phyloP scores from a whole-genome alignment of 257 asterid genomes.

The Solanum tacnaense region DNA sequence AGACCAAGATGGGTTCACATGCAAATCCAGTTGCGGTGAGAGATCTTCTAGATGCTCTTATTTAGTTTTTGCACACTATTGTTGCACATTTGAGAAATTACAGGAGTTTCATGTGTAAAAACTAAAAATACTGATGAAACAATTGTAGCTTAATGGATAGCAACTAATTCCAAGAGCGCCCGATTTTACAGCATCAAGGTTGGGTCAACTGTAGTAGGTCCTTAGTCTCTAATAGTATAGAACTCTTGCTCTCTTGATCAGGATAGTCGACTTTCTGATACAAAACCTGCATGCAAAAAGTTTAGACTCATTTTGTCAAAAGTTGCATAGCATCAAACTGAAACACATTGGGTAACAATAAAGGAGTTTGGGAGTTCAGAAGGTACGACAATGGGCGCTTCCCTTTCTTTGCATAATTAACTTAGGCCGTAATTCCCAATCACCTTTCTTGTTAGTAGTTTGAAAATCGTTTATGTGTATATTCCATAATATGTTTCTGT shows the following conservation, averaged over 20 bases:
- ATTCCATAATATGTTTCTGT: background rate
- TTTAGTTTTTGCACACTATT: background rate
- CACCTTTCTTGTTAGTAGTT: background rate
- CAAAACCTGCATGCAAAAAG: background rate
- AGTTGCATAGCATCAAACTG: background rate
- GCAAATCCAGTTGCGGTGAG: slow-evolving; percentile 61
- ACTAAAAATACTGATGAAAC: background rate
- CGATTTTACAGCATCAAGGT: background rate
- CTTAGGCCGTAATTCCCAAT: background rate
- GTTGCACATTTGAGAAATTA: background rate
- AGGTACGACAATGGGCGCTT: background rate
- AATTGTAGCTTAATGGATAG: background rate
- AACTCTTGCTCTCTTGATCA: background rate
- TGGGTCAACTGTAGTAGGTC: background rate
- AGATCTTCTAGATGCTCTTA: background rate
- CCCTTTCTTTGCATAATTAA: background rate
- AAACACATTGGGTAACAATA: background rate
- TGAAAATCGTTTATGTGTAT: background rate
- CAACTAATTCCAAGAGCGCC: background rate
- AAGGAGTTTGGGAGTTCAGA: background rate
- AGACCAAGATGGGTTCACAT: slow-evolving; percentile 77
- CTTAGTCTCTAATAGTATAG: background rate
- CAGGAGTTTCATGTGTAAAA: background rate
- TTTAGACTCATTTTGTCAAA: background rate
- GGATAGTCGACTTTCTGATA: background rate